These are phyloP conservation scores for Podaxis sp. DNA, from an alignment of 768 basidiomycete species.

Conservation along the genomic window DNA sequence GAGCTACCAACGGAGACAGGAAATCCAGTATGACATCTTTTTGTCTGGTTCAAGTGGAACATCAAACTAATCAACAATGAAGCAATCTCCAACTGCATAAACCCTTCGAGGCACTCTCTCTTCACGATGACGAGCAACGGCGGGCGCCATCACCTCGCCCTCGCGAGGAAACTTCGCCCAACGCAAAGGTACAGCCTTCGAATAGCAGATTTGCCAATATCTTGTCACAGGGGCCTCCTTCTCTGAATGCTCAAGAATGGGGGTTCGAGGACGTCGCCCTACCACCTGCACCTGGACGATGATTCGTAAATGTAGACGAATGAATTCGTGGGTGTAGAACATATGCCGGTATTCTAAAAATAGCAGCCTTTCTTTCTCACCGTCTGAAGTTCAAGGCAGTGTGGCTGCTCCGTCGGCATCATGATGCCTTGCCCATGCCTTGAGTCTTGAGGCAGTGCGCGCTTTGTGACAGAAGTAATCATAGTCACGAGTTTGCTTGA, in stretches of 20 bases:
- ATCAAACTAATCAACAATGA: background rate
- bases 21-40: slow-evolving; percentile 59
- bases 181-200: background rate
- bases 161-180: background rate
- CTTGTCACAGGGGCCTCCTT: slow-evolving; percentile 39
- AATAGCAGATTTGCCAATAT: slow-evolving; percentile 15
- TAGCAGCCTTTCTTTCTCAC: background rate
- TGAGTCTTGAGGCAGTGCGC: slow-evolving; percentile 1
- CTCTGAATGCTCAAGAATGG: slow-evolving; percentile 51
- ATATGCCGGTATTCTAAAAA: background rate
- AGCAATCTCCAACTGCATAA: background rate
- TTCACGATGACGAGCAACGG: slow-evolving; percentile 22
- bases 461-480: background rate
- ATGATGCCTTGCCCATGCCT: background rate
- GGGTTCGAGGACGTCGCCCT: slow-evolving; percentile 47
- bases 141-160: background rate
- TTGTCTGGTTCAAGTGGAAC: too few relatives aligned
- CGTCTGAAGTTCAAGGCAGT: background rate
- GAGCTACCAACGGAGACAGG: slow-evolving; percentile 67
- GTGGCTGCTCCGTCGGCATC: background rate
- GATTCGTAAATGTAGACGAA: background rate
- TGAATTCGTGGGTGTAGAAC: background rate
- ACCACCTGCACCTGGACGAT: slow-evolving; percentile 35
- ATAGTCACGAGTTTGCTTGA: background rate
- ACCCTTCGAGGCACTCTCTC: slow-evolving; percentile 33